Conservation (phyloP, 2,329 filamentous ascomycete genomes). For the Fusarium camptoceras region DNA sequence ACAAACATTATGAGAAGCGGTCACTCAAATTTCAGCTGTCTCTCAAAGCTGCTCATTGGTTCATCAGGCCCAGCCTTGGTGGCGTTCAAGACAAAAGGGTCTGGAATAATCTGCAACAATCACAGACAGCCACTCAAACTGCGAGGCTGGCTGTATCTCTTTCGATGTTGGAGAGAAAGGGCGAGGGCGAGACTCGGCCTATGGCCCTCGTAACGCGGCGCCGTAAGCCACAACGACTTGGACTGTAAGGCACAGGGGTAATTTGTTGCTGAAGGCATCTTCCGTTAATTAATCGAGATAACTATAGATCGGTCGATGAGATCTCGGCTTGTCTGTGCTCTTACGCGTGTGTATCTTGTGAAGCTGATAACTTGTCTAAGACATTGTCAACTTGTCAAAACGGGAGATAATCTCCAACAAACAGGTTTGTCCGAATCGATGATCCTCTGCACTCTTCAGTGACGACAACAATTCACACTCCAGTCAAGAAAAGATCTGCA, state of each 20-base stretch:
- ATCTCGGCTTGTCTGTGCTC: conserved; percentile 1
- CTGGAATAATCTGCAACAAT: conserved; percentile 7
- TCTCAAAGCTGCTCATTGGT: not conserved
- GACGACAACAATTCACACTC: conserved; percentile 11
- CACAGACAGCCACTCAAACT: not conserved
- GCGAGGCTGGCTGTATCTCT: not conserved
- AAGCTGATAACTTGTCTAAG: not conserved
- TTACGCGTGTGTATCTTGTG: not conserved
- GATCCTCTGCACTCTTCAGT: not conserved
- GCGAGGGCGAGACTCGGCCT: conserved; percentile 9
- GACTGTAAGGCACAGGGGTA: not conserved
- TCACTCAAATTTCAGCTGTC: not conserved
- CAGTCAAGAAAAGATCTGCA: conserved; percentile 14
- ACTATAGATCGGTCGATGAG: not conserved
- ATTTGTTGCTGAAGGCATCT: not conserved
- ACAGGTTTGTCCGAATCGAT: not conserved
- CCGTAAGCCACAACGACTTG: conserved; percentile 5
- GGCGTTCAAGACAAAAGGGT: not conserved
- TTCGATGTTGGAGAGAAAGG: not conserved
- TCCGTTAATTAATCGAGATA: not conserved
- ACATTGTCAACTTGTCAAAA: not conserved
- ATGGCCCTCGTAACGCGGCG: not conserved
- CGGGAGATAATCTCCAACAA: not conserved
- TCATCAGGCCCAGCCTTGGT: not conserved
- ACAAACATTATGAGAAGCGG: not conserved